Evolutionary conservation across 805 yeast species (phyloP).

Genomic region (Yamadazyma sp.): DNA sequence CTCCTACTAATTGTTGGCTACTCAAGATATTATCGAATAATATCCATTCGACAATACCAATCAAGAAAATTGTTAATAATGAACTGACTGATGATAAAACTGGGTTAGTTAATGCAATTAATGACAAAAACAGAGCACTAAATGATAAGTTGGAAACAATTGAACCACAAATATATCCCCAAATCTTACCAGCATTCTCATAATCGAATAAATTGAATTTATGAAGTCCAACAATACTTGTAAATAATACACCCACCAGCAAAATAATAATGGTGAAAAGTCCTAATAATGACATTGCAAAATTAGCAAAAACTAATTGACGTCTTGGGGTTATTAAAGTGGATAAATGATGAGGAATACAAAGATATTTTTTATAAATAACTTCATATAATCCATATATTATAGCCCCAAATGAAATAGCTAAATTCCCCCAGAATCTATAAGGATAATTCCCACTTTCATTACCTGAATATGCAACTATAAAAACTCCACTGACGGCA

Average conservation of each 20-base stretch:
- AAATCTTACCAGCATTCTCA: conserved; percentile 31
- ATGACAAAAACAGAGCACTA: conserved; percentile 66
- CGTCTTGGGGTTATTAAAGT: conserved; percentile 49
- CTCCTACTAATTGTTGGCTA: conserved; percentile 61
- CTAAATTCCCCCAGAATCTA: conserved; percentile 63
- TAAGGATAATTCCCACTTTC: conserved; percentile 46
- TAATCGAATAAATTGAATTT: conserved; percentile 52
- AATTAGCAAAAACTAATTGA: conserved; percentile 79
- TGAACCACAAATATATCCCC: conserved; percentile 51
- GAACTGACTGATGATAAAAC: conserved; percentile 72
- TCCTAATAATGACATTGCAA: conserved; percentile 69
- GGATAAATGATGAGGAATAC: conserved; percentile 62
- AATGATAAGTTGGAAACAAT: conserved; percentile 62
- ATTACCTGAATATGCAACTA: conserved; percentile 69
- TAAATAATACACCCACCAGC: conserved; percentile 40
- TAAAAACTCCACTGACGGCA: conserved; percentile 72
- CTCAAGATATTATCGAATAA: conserved; percentile 59
- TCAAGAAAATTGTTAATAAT: conserved; percentile 71
- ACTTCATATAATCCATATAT: conserved; percentile 83
- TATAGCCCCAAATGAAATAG: conserved; percentile 72
- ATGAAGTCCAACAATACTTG: conserved; percentile 55
- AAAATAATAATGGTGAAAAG: conserved; percentile 51
- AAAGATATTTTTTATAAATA: conserved; percentile 67
- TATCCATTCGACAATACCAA: conserved; percentile 73
- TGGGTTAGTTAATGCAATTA: conserved; percentile 84